Percentiles rank a stretch among this genome's conserved stretches.
Conservation (phyloP, 1,139 yeast genomes). For the Geotrichum histeridarum region DNA sequence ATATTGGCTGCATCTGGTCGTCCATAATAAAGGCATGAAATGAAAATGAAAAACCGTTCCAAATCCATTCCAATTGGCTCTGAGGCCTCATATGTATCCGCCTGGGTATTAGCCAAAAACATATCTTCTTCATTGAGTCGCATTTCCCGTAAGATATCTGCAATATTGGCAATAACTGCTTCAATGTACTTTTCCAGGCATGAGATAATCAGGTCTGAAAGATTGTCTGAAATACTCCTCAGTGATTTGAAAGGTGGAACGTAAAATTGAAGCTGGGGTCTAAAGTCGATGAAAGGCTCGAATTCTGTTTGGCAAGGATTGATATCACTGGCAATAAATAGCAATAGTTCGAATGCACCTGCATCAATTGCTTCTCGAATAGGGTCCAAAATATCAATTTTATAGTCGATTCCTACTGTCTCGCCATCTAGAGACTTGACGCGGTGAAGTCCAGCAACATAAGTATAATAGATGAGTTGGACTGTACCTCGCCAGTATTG, state of each 20-base stretch:
- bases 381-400: slow-evolving; percentile 43
- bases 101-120: slow-evolving; percentile 48
- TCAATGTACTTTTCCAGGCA: slow-evolving; percentile 46
- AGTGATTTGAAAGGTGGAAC: slow-evolving; percentile 26
- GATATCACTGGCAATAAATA: slow-evolving; percentile 67
- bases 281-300: slow-evolving; percentile 48
- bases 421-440: slow-evolving; percentile 16
- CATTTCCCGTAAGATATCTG: slow-evolving; percentile 72
- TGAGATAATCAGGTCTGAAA: slow-evolving; percentile 22
- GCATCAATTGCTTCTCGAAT: slow-evolving; percentile 50
- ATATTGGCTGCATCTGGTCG: slow-evolving; percentile 54
- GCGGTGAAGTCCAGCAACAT: slow-evolving; percentile 55
- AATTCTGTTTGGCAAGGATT: slow-evolving; percentile 39
- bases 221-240: slow-evolving; percentile 23
- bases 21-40: slow-evolving; percentile 62
- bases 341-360: slow-evolving; percentile 78
- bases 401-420: slow-evolving; percentile 35
- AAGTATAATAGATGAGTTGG: slow-evolving; percentile 55
- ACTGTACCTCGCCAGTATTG: slow-evolving; percentile 50
- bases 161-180: slow-evolving; percentile 63
- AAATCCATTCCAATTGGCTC: slow-evolving; percentile 67
- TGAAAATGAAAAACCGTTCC: slow-evolving; percentile 77
- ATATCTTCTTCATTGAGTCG: slow-evolving; percentile 82
- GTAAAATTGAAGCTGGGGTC: slow-evolving; percentile 59
- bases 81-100: slow-evolving; percentile 26